phyloP scores from a whole-genome alignment of 2,329 filamentous ascomycete species.

The Kalaharituber pfeilii region DNA sequence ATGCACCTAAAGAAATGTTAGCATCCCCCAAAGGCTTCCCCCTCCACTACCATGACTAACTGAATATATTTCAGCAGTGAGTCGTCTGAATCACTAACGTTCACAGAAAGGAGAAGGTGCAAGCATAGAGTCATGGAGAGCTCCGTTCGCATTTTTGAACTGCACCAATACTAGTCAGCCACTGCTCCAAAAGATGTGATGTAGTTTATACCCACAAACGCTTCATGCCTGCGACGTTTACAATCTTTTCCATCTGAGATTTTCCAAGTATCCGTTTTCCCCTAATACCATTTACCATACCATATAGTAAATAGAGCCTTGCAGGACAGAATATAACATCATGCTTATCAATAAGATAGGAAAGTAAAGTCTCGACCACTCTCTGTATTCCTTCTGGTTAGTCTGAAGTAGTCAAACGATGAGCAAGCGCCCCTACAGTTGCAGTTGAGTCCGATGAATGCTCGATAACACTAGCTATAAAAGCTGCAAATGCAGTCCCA shows the following conservation, averaged over 20 bases:
- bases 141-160: neutral
- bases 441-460: neutral
- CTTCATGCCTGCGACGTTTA: neutral
- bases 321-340: conserved; percentile 18
- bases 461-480: conserved; percentile 4
- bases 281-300: neutral
- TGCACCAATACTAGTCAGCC: neutral
- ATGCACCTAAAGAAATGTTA: too few species aligned
- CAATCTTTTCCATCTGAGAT: neutral
- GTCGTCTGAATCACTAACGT: neutral
- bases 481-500: conserved; percentile 9
- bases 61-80: neutral
- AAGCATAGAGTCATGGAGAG: neutral
- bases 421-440: neutral
- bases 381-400: conserved; percentile 1
- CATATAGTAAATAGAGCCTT: conserved; percentile 12
- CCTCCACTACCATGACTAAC: too few species aligned
- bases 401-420: too few species aligned
- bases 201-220: neutral
- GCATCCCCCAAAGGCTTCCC: too few species aligned
- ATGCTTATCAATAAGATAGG: conserved; percentile 11
- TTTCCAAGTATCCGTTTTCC: neutral
- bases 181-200: neutral
- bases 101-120: neutral
- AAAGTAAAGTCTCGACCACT: conserved; percentile 4